A percentile compares a stretch with the other conserved stretches of the same genome.
Conservation (phyloP, 495 filamentous ascomycete species). For the Trichodelitschia bisporula region DNA sequence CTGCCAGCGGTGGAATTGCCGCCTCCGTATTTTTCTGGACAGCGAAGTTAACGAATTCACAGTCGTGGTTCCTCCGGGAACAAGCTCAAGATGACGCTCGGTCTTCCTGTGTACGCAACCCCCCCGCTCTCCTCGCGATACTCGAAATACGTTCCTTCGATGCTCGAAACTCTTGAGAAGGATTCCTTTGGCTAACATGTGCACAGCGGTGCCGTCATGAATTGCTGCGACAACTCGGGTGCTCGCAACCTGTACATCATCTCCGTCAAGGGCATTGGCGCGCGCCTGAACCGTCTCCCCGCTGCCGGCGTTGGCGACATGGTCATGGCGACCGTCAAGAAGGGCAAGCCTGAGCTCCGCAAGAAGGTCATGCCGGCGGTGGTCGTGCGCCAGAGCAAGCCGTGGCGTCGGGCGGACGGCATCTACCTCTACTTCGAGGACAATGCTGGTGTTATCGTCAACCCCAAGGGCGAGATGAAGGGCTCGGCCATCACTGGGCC, state of each 20-base stretch:
- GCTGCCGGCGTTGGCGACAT: constrained; percentile 97
- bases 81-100: constrained; percentile 99
- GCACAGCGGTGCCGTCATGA: constrained; percentile 76
- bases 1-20: too few species aligned
- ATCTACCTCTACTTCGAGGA: constrained; percentile 99
- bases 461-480: constrained; percentile 99
- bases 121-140: constrained; percentile 1
- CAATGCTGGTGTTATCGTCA: constrained; percentile 99
- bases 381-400: constrained; percentile 94
- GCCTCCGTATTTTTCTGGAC: too few species aligned
- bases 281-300: constrained; percentile 91
- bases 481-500: constrained; percentile 96
- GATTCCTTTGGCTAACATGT: too few species aligned
- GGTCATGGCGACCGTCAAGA: constrained; percentile 99
- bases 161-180: too few species aligned
- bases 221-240: constrained; percentile 96
- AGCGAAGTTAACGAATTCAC: too few species aligned
- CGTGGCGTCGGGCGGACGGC: constrained; percentile 92
- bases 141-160: too few species aligned
- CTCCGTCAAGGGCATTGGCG: constrained; percentile 97
- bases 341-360: constrained; percentile 96
- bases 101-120: constrained; percentile 85
- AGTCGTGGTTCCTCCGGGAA: constrained; percentile 91
- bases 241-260: constrained; percentile 99
- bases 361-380: constrained; percentile 99